Evolutionary conservation across 352 stramenopile species (phyloP).

Genomic region (Globisporangium irregulare): DNA sequence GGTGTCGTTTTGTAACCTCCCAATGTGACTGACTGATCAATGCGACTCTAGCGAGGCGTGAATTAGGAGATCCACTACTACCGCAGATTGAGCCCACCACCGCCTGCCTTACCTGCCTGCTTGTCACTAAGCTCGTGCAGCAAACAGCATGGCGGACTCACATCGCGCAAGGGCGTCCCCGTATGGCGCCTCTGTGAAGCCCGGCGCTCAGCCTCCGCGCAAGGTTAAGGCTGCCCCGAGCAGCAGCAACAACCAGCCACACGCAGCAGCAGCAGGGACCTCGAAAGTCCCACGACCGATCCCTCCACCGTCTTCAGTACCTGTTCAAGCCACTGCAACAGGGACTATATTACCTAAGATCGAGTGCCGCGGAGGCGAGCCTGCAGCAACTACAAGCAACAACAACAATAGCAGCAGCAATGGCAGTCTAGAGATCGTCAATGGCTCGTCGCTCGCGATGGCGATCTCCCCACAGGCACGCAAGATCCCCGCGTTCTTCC

Average conservation of each 20-base stretch:
- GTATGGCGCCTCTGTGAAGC: neutral
- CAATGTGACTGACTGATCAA: neutral
- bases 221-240: neutral
- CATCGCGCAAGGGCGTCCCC: neutral
- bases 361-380: slow-evolving; percentile 20
- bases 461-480: slow-evolving; percentile 28
- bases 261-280: neutral
- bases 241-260: neutral
- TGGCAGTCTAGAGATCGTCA: slow-evolving; percentile 12
- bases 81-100: neutral
- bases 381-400: neutral
- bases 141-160: slow-evolving; percentile 3
- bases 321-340: neutral
- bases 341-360: slow-evolving; percentile 39
- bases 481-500: slow-evolving; percentile 21
- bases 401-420: slow-evolving; percentile 20
- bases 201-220: neutral
- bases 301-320: slow-evolving; percentile 5
- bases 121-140: neutral
- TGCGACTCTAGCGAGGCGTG: neutral
- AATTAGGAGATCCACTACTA: neutral
- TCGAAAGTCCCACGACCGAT: slow-evolving; percentile 28
- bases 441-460: slow-evolving; percentile 14
- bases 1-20: slow-evolving; percentile 7
- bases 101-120: neutral